A percentile compares a stretch with the other conserved stretches of the same genome.
phyloP scores from a whole-genome alignment of 768 basidiomycete species.

The Lactarius evosmus region DNA sequence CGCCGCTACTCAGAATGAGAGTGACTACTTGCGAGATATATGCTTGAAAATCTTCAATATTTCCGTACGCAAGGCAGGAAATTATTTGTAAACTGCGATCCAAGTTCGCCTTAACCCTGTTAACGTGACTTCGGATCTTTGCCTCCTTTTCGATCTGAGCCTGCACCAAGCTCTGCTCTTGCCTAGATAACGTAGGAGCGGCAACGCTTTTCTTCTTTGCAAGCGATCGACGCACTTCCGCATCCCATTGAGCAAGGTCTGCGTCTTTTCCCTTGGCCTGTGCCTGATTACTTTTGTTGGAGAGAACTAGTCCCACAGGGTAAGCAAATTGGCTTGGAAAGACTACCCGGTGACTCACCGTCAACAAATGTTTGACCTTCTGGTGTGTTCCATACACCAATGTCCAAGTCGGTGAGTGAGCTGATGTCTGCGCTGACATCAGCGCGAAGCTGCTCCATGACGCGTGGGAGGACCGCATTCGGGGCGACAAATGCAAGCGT shows the following conservation, averaged over 20 bases:
- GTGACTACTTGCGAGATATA: conserved; percentile 58
- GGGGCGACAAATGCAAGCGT: conserved; percentile 84
- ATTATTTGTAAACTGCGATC: conserved; percentile 70
- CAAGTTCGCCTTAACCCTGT: conserved; percentile 49
- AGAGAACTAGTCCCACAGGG: conserved; percentile 48
- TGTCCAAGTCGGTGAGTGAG: conserved; percentile 64
- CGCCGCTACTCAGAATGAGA: conserved; percentile 58
- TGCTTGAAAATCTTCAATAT: conserved; percentile 49
- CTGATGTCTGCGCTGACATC: conserved; percentile 66
- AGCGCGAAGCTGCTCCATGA: conserved; percentile 60
- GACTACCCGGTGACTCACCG: conserved; percentile 42
- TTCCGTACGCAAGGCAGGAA: conserved; percentile 51
- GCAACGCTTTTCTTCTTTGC: conserved; percentile 71
- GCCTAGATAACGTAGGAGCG: conserved; percentile 62
- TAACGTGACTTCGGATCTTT: conserved; percentile 59
- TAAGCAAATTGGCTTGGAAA: background rate
- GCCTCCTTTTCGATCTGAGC: conserved; percentile 82
- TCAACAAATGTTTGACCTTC: conserved; percentile 79
- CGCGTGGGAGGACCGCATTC: conserved; percentile 55
- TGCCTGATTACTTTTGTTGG: conserved; percentile 50
- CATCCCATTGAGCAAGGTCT: conserved; percentile 93
- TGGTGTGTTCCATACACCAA: conserved; percentile 84
- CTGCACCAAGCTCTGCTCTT: conserved; percentile 78
- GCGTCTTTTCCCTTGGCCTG: conserved; percentile 80
- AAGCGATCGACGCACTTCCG: conserved; percentile 81